phyloP scores from a whole-genome alignment of 2,329 filamentous ascomycete genomes.

The Pseudocercospora fuligena region DNA sequence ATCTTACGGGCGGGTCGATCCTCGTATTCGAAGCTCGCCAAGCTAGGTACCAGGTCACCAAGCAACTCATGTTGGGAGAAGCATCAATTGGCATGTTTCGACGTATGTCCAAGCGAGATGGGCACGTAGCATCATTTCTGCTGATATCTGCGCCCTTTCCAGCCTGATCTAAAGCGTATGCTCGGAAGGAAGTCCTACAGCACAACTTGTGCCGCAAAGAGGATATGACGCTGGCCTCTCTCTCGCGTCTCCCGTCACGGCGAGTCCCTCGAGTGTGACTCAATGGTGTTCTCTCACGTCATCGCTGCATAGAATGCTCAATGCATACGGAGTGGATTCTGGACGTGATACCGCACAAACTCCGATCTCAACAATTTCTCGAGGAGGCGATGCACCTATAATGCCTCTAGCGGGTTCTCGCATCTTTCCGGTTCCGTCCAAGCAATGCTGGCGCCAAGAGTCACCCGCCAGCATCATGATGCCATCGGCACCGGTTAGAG shows the following conservation, averaged over 20 bases:
- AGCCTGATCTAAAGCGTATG: not conserved
- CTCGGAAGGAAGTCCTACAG: not conserved
- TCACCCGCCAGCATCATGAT: not conserved
- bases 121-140: not conserved
- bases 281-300: not conserved
- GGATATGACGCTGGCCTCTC: not conserved
- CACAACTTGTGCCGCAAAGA: not conserved
- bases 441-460: not conserved
- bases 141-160: not conserved
- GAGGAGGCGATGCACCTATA: not conserved
- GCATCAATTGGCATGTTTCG: not conserved
- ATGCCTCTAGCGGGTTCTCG: not conserved
- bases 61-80: not conserved
- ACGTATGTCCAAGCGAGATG: not conserved
- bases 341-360: not conserved
- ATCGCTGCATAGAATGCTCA: not conserved
- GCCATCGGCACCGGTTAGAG: not conserved
- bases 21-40: not conserved
- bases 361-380: not conserved
- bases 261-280: not conserved
- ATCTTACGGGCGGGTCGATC: not conserved
- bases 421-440: not conserved
- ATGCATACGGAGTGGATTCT: not conserved
- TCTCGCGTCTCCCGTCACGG: no score
- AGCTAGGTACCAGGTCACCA: not conserved